Conservation (phyloP, 75 land plant genomes). For the Sequoia sempervirens region DNA sequence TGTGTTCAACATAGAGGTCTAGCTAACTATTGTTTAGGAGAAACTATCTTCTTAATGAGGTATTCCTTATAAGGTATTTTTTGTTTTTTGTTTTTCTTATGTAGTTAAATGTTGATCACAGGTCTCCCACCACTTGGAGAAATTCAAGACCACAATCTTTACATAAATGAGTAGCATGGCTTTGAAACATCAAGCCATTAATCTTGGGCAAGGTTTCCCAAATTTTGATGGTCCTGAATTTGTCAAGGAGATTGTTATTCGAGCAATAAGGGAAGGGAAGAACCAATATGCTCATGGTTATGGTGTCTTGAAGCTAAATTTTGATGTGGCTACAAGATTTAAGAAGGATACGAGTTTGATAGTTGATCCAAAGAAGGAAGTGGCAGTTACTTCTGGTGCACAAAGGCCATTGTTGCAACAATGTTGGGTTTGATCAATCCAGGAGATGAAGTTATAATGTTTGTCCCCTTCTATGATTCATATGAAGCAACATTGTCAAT, state of each 20-base stretch:
- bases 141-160: conserved; percentile 93
- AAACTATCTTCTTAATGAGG: background rate
- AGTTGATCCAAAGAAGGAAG: conserved; percentile 91
- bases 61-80: background rate
- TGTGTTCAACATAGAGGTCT: background rate
- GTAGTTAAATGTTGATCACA: conserved; percentile 12
- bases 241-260: conserved; percentile 90
- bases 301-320: conserved; percentile 80
- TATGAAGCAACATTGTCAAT: conserved; percentile 85
- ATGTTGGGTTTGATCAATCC: conserved; percentile 90
- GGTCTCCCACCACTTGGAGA: conserved; percentile 87
- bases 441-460: conserved; percentile 90
- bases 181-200: conserved; percentile 81
- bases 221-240: conserved; percentile 98
- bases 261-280: conserved; percentile 82
- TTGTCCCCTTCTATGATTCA: conserved; percentile 94
- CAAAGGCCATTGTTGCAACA: conserved; percentile 95
- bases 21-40: background rate
- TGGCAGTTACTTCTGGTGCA: conserved; percentile 98
- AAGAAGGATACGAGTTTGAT: conserved; percentile 72
- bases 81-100: background rate
- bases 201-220: conserved; percentile 97
- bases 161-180: conserved; percentile 89
- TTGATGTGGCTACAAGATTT: conserved; percentile 75
- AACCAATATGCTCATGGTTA: conserved; percentile 95